phyloP scores from a whole-genome alignment of 139 green algal genomes.

The Marvania coccoides region DNA sequence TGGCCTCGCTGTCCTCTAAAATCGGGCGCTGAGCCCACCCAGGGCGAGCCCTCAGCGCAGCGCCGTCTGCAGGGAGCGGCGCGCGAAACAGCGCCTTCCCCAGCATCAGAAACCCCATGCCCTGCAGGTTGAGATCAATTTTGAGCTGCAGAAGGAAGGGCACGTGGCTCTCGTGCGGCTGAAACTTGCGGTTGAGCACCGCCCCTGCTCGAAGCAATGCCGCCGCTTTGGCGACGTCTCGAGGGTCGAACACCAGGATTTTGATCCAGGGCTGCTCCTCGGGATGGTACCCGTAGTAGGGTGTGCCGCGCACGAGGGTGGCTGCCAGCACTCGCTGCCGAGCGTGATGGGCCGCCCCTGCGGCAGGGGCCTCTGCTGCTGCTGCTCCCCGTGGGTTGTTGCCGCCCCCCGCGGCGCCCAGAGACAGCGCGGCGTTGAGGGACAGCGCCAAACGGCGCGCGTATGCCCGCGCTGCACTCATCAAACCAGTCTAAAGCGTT shows the following conservation, averaged over 20 bases:
- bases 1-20: not conserved
- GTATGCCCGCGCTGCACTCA: conserved; percentile 26
- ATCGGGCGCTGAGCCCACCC: conserved; percentile 17
- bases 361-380: not conserved
- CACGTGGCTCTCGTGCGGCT: conserved; percentile 87
- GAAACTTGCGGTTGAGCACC: conserved; percentile 61
- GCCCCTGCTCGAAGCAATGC: conserved; percentile 61
- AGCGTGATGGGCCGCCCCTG: not conserved
- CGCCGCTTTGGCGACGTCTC: conserved; percentile 52
- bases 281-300: conserved; percentile 86
- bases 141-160: conserved; percentile 94
- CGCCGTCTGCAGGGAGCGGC: not conserved
- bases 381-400: conserved; percentile 12
- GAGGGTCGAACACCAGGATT: conserved; percentile 72
- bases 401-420: not conserved
- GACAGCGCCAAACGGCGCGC: conserved; percentile 35
- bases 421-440: conserved; percentile 13
- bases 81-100: conserved; percentile 24
- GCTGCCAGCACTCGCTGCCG: conserved; percentile 56
- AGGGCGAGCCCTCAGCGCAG: conserved; percentile 1
- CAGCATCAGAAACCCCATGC: conserved; percentile 74
- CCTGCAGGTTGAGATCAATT: conserved; percentile 88
- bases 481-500: too few species aligned
- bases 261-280: conserved; percentile 81
- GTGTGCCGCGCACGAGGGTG: conserved; percentile 62